Base-by-base conservation (phyloP, 768 basidiomycete genomes). In the Auricularia cornea region DNA sequence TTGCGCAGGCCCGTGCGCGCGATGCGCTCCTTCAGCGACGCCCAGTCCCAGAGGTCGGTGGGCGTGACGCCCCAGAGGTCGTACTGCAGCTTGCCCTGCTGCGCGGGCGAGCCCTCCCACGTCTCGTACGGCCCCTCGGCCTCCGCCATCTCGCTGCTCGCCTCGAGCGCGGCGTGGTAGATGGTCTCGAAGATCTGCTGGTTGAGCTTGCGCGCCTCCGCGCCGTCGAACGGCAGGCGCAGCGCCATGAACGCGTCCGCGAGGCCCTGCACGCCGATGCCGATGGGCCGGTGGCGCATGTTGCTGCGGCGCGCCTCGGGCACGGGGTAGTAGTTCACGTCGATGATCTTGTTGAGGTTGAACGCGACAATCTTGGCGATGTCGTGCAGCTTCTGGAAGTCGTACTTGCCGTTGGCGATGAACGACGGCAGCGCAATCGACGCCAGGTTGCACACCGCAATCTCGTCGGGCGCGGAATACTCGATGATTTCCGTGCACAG, bases 401-500 rank as follows among this genome's bases (percentile, higher is more conserved):
- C 88, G 77, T 95, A 99, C 10, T 10, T 76, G 57, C 88, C 89
- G 65, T 88, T 83, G 64, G 79, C 80, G 76, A 99, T 86, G 79
- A 90, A 99, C 23, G 92, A 86, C 3, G 97, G 96, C 2, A 98
- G 85, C 2, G 97, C 94, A 66, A 99, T 83, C 12, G 97, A 99
- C 6, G 97, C 97, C 60, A 99, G 85, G 76, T 98, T 99, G 83
- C 97, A 99, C 33, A 98, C 97, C 40, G 97, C 97, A 40, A 88
- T 92, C 75, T 98, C 97, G 62, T 98, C 97, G 1, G 97, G 94
- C 12, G 96, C 83, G 54, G 94, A 96, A 79, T 98, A 98, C 76
- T 99, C 92, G 74, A 99, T 90, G 73, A 99, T 98, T 75, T 98
- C 97, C 3, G 96, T 98, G 81, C 97, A 99, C 57, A 99, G 81